phyloP scores from a whole-genome alignment of 768 basidiomycete species.

The Tricholoma hemisulphureum region DNA sequence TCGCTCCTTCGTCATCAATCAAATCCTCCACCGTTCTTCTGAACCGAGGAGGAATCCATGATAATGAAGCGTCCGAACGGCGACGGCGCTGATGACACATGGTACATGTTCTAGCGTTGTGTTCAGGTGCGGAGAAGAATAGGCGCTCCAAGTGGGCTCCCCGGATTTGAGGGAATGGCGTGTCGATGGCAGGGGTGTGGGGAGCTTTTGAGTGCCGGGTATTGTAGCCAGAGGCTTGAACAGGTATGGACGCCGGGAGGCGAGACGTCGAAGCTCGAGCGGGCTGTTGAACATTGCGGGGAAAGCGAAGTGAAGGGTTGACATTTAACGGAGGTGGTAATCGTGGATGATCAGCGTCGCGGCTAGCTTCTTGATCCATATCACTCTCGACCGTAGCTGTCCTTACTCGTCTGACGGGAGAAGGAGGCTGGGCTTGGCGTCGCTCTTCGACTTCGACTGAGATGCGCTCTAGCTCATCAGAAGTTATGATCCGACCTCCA shows the following conservation, averaged over 20 bases:
- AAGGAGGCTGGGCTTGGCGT: slow-evolving; percentile 1
- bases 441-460: slow-evolving; percentile 52
- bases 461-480: slow-evolving; percentile 61
- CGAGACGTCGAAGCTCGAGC: slow-evolving; percentile 18
- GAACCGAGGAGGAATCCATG: slow-evolving; percentile 25
- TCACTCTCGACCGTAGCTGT: slow-evolving; percentile 13
- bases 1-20: slow-evolving; percentile 4
- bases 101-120: slow-evolving; percentile 67
- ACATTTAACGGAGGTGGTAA: slow-evolving; percentile 2
- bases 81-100: slow-evolving; percentile 56
- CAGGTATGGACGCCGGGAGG: slow-evolving; percentile 37
- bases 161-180: slow-evolving; percentile 82
- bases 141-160: slow-evolving; percentile 74
- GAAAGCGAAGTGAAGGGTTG: not conserved
- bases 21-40: slow-evolving; percentile 8
- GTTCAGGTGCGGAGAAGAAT: slow-evolving; percentile 79
- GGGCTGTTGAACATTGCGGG: not conserved
- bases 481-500: slow-evolving; percentile 45
- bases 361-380: slow-evolving; percentile 10
- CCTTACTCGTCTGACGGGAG: not conserved
- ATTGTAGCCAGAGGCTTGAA: not conserved
- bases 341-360: not conserved
- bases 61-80: slow-evolving; percentile 4
- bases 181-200: slow-evolving; percentile 24
- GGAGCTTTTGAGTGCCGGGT: not conserved